Percentiles rank a stretch among this genome's conserved stretches.
These are phyloP conservation scores for Anthracocystis panici-leucophaei DNA, from an alignment of 1,284 basidiomycete species.

Conservation along the genomic window DNA sequence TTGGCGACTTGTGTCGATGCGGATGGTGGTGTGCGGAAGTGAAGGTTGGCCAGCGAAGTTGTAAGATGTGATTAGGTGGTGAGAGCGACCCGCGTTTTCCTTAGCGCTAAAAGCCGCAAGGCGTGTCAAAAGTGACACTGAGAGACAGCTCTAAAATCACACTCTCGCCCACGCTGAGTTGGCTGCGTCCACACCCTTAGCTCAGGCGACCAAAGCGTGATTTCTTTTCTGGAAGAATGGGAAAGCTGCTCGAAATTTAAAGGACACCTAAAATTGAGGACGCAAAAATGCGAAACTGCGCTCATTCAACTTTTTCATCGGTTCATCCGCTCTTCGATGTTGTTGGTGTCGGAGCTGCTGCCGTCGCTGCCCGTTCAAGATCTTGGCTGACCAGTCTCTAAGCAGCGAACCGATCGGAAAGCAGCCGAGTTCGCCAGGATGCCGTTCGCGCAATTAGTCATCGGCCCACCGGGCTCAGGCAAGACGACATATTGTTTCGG, in stretches of 20 bases:
- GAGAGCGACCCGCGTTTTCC: background rate
- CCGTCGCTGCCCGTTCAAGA: no score
- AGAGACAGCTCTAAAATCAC: conserved; percentile 30
- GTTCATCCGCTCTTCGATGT: background rate
- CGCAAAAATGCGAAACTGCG: background rate
- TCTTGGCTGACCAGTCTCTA: background rate
- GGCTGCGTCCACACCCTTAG: background rate
- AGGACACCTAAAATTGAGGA: conserved; percentile 5
- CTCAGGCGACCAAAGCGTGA: conserved; percentile 2
- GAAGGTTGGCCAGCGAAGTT: background rate
- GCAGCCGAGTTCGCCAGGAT: conserved; percentile 15
- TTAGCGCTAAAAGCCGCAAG: conserved; percentile 1
- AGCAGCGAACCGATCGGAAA: background rate
- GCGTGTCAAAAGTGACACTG: background rate
- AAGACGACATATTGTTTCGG: conserved; percentile 66
- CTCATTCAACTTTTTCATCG: background rate
- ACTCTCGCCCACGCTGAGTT: conserved; percentile 17
- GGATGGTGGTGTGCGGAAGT: conserved; percentile 5
- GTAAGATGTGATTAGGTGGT: conserved; percentile 17
- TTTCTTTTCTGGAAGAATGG: conserved; percentile 12
- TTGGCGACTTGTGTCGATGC: conserved; percentile 4
- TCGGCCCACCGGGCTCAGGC: conserved; percentile 65
- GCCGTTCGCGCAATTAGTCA: conserved; percentile 60
- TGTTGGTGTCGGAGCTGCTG: background rate
- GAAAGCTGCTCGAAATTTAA: conserved; percentile 3